Evolutionary conservation across 2,329 filamentous ascomycete species (phyloP), one percentile per base, ranked within the genome.

Genomic region (Lasiodiplodia citricola): DNA sequence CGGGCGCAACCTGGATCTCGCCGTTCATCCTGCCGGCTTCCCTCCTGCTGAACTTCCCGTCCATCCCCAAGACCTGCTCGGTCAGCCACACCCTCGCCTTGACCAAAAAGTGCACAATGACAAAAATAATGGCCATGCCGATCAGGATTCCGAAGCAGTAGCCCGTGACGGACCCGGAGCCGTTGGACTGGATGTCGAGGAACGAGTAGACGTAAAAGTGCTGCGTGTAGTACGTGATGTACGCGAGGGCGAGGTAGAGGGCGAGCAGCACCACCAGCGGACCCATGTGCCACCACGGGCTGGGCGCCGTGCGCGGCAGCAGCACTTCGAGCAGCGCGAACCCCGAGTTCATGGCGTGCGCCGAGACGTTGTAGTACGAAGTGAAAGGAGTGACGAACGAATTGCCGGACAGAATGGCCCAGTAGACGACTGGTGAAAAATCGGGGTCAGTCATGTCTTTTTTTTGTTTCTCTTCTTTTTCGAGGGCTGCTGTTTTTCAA

Each of bases 121-220:
- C 72, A 69, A 83, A 83, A 3, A 83, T 62, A 31, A 83, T 70
- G 18, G 82, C 75, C 13, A 75, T 74, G 11, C 72, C 80, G n/a
- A 78, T 75, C 28, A 82, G 69, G 21, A 83, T 82, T 2, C 80
- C 81, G 62, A 92, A 79, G 62, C 88, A 86, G 75, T 92, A 92
- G 2, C 82, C 91, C 0, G 88, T 87, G 3, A 94, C 88, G 7
- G 83, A 80, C 0, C 84, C 86, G 35, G 83, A 77, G 18, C 85
- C 84, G 62, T 86, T 72, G 25, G 70, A 79, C 21, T 77, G 75
- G 6, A 80, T 76, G 76, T 97, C 85, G n/a, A 97, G 86, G 80
- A 97, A 97, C 69, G 75, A 77, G 81, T 97, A 97, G 0, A 91
- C 86, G 78, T 94, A 96, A 77, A 91, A 92, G 2, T 87, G 87